These are phyloP conservation scores for Termitomyces bulborhizus DNA, from an alignment of 768 basidiomycete genomes.

Conservation along the genomic window DNA sequence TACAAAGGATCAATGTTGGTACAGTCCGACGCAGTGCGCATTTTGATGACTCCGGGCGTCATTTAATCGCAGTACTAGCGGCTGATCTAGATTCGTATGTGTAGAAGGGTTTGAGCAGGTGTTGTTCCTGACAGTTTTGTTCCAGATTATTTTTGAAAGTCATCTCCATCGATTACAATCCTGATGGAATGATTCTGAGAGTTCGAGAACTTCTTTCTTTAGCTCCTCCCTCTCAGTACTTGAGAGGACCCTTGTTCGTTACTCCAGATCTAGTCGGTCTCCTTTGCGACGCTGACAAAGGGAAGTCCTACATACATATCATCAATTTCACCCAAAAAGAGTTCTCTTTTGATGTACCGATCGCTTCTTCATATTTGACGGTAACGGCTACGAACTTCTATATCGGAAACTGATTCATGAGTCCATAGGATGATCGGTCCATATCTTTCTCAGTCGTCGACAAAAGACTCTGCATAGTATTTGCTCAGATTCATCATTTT, in stretches of 20 bases:
- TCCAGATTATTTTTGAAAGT: not conserved
- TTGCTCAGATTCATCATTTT: not conserved
- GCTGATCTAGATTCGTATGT: not conserved
- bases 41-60: not conserved
- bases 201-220: not conserved
- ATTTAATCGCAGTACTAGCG: not conserved
- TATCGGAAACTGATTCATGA: not conserved
- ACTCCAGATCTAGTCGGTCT: conserved; percentile 4
- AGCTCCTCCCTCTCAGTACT: not conserved
- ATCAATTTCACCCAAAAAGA: not conserved
- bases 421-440: not conserved
- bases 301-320: not conserved
- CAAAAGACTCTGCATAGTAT: not conserved
- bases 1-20: not conserved
- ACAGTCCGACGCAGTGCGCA: not conserved
- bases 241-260: conserved; percentile 1
- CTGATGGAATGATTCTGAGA: not conserved
- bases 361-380: not conserved
- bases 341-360: not conserved
- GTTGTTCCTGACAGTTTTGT: not conserved
- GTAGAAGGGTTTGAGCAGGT: not conserved
- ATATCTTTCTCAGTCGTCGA: not conserved
- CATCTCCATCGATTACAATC: not conserved
- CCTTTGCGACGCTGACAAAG: not conserved
- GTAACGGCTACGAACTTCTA: not conserved